Conservation (phyloP, 2,329 filamentous ascomycete genomes). For the Xylaria arbuscula region DNA sequence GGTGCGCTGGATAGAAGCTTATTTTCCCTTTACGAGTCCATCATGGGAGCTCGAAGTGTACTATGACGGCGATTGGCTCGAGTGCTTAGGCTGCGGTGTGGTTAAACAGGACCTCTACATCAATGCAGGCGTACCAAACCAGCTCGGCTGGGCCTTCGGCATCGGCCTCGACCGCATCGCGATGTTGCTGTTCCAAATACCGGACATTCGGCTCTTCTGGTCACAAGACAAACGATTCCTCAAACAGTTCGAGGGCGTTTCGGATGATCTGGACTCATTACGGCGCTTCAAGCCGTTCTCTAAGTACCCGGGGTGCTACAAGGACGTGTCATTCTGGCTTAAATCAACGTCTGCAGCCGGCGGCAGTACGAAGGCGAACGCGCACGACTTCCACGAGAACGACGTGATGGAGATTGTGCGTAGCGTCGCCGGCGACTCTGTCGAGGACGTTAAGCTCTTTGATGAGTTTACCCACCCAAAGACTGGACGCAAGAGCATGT, state of each 20-base stretch:
- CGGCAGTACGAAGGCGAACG: conserved; percentile 56
- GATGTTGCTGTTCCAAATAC: conserved; percentile 96
- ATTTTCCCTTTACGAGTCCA: conserved; percentile 96
- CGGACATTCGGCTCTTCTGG: conserved; percentile 98
- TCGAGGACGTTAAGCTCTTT: conserved; percentile 86
- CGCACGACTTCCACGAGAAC: conserved; percentile 83
- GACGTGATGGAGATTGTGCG: conserved; percentile 97
- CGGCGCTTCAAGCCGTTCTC: conserved; percentile 86
- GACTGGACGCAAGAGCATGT: conserved; percentile 83
- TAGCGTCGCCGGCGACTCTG: conserved; percentile 80
- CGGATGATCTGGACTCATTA: conserved; percentile 60
- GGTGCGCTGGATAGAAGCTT: conserved; percentile 95
- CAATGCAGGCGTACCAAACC: conserved; percentile 78
- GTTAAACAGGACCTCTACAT: conserved; percentile 84
- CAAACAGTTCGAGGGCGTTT: conserved; percentile 79
- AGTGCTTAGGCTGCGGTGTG: conserved; percentile 93
- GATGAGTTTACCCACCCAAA: conserved; percentile 92
- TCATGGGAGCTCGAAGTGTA: conserved; percentile 97
- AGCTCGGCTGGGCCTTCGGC: conserved; percentile 95
- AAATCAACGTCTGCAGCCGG: conserved; percentile 59
- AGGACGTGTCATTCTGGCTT: conserved; percentile 96
- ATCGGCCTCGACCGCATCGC: conserved; percentile 94
- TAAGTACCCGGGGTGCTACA: conserved; percentile 87
- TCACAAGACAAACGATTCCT: conserved; percentile 85
- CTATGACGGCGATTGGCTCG: conserved; percentile 95